Conservation (phyloP, 352 stramenopile genomes). For the Elongisporangium prolatum region DNA sequence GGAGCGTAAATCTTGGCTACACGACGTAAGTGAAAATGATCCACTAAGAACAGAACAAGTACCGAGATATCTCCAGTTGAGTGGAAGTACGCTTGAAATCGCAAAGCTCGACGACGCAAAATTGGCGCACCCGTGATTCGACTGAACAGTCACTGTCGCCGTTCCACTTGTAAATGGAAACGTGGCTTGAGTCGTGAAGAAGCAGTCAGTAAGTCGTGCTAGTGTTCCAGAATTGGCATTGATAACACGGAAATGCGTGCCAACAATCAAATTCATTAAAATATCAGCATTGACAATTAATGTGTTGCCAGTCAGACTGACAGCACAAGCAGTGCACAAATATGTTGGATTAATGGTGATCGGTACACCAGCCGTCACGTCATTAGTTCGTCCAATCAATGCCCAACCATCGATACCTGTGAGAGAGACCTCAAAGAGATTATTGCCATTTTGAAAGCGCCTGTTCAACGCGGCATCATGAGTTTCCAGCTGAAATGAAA, state of each 20-base stretch:
- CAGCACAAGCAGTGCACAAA: conserved; percentile 53
- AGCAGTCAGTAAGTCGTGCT: conserved; percentile 50
- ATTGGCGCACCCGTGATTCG: conserved; percentile 46
- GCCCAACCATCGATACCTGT: conserved; percentile 85
- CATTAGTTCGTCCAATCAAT: conserved; percentile 79
- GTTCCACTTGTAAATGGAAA: conserved; percentile 21
- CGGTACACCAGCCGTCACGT: conserved; percentile 35
- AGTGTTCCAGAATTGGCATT: conserved; percentile 52
- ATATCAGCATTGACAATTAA: conserved; percentile 60
- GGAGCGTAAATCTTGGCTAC: conserved; percentile 33
- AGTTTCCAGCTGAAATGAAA: conserved; percentile 78
- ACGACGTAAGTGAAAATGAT: conserved; percentile 26
- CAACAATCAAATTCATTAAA: conserved; percentile 41
- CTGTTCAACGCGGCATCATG: conserved; percentile 75
- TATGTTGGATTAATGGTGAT: conserved; percentile 38
- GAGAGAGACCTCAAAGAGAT: conserved; percentile 81
- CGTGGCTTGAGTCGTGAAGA: conserved; percentile 57
- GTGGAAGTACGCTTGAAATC: conserved; percentile 49
- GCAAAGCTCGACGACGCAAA: conserved; percentile 37
- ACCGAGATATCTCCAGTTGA: conserved; percentile 65
- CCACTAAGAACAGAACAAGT: conserved; percentile 41
- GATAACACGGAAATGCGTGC: conserved; percentile 59
- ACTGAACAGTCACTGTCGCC: conserved; percentile 37
- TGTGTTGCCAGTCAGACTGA: conserved; percentile 41
- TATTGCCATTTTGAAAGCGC: conserved; percentile 82